These are phyloP conservation scores for Botryotinia calthae DNA, from an alignment of 2,329 filamentous ascomycete genomes.

Conservation along the genomic window DNA sequence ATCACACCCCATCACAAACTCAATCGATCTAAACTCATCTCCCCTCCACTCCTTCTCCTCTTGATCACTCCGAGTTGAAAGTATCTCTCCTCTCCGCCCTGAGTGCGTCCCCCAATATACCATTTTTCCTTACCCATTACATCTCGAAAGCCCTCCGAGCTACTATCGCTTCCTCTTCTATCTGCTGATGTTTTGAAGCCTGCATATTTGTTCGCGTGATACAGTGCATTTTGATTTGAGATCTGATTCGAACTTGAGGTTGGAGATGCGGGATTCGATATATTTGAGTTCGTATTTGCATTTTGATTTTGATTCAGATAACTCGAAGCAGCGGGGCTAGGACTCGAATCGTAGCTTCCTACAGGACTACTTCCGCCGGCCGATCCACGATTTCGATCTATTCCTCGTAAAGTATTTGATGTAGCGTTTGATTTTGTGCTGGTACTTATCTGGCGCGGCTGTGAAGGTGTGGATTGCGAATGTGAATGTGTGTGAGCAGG, in stretches of 20 bases:
- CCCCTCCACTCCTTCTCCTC: conserved; percentile 69
- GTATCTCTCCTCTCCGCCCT: conserved; percentile 74
- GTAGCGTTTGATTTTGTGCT: conserved; percentile 27
- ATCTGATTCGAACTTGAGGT: not conserved
- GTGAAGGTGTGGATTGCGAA: conserved; percentile 18
- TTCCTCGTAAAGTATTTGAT: conserved; percentile 27
- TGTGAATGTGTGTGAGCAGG: conserved; percentile 34
- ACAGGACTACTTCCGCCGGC: conserved; percentile 19
- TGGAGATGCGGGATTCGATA: not conserved
- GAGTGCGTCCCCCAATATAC: conserved; percentile 77
- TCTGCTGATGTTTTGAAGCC: conserved; percentile 3
- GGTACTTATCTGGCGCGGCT: conserved; percentile 16
- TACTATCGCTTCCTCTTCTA: conserved; percentile 67
- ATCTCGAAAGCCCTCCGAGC: conserved; percentile 72
- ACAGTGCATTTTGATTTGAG: not conserved
- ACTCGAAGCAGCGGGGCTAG: conserved; percentile 3
- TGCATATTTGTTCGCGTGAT: not conserved
- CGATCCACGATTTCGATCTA: not conserved
- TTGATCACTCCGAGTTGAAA: conserved; percentile 77
- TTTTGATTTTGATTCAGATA: not conserved
- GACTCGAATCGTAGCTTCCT: conserved; percentile 19
- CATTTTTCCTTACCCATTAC: conserved; percentile 71
- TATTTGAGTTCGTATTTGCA: not conserved
- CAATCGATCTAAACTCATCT: conserved; percentile 70
- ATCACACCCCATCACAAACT: conserved; percentile 56